Percentiles rank a stretch among this genome's conserved stretches.
These are phyloP conservation scores for Aspergillus haitiensis DNA, from an alignment of 495 filamentous ascomycete genomes.

Conservation along the genomic window DNA sequence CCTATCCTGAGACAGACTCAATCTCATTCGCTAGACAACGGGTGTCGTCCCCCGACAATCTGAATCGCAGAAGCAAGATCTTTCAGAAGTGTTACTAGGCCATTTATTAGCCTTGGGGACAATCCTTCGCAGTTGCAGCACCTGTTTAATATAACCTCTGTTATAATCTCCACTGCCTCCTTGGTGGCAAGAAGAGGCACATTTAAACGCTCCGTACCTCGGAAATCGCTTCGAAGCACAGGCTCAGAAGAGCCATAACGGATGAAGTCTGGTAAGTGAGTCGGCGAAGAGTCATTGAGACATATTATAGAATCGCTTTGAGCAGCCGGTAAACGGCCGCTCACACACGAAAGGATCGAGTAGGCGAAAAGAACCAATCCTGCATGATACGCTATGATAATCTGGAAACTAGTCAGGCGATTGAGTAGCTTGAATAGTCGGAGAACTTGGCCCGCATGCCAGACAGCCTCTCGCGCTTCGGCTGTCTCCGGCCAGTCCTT, in stretches of 20 bases:
- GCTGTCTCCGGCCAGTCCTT: not conserved
- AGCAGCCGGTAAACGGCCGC: not conserved
- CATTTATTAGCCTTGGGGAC: not conserved
- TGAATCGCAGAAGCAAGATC: not conserved
- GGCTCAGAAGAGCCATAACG: not conserved
- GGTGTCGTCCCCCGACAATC: not conserved
- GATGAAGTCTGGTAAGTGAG: not conserved
- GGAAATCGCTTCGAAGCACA: not conserved
- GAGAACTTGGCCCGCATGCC: not conserved
- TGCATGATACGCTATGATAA: not conserved
- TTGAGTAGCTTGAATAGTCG: not conserved
- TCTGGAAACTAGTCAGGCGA: not conserved
- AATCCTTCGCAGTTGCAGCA: not conserved
- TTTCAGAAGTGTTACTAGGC: not conserved
- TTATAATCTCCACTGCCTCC: not conserved
- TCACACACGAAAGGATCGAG: not conserved
- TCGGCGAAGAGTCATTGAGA: not conserved
- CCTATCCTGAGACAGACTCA: too few relatives aligned
- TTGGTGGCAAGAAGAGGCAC: not conserved
- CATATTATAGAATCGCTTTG: not conserved
- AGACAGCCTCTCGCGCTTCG: not conserved
- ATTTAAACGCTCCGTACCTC: not conserved
- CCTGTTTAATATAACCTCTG: not conserved
- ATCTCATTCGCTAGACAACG: not conserved
- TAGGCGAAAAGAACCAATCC: not conserved